These are phyloP conservation scores for Ascochyta koolunga DNA, from an alignment of 2,329 filamentous ascomycete species.

Conservation along the genomic window DNA sequence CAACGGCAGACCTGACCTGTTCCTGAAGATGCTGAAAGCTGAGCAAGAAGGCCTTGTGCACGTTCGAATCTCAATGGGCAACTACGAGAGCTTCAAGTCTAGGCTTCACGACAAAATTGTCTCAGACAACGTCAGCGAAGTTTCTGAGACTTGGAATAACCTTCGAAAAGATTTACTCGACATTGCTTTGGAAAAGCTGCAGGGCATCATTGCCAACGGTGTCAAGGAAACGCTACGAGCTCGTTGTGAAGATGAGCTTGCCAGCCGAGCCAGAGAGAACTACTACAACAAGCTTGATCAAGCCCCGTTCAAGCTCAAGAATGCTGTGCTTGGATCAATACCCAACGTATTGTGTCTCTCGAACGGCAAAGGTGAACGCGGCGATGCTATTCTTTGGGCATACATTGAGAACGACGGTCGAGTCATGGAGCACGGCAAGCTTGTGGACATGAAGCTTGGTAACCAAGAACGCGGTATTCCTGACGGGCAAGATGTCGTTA, in stretches of 20 bases:
- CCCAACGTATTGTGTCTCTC: constrained; percentile 87
- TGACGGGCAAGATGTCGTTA: constrained; percentile 68
- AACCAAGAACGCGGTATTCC: constrained; percentile 70
- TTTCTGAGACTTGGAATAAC: constrained; percentile 93
- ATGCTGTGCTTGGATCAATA: constrained; percentile 84
- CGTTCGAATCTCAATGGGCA: constrained; percentile 78
- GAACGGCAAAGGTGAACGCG: constrained; percentile 79
- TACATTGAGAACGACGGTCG: constrained; percentile 93
- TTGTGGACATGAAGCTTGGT: constrained; percentile 73
- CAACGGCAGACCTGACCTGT: constrained; percentile 83
- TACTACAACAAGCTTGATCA: constrained; percentile 92
- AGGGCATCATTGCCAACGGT: constrained; percentile 83
- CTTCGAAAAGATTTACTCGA: constrained; percentile 86
- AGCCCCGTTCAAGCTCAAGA: constrained; percentile 93
- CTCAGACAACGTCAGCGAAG: constrained; percentile 93
- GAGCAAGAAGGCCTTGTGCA: constrained; percentile 93
- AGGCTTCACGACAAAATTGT: constrained; percentile 83
- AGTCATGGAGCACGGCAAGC: constrained; percentile 86
- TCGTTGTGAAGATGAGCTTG: constrained; percentile 90
- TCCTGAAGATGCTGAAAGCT: constrained; percentile 95
- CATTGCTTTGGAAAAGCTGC: constrained; percentile 78
- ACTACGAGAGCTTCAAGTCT: constrained; percentile 75
- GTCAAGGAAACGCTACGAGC: constrained; percentile 94
- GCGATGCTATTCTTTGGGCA: constrained; percentile 85
- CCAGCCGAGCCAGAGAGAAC: constrained; percentile 85